A percentile compares a stretch with the other conserved stretches of the same genome.
Evolutionary conservation across 2,329 filamentous ascomycete genomes (phyloP).

Genomic region (Neofusicoccum kwambonambiense): DNA sequence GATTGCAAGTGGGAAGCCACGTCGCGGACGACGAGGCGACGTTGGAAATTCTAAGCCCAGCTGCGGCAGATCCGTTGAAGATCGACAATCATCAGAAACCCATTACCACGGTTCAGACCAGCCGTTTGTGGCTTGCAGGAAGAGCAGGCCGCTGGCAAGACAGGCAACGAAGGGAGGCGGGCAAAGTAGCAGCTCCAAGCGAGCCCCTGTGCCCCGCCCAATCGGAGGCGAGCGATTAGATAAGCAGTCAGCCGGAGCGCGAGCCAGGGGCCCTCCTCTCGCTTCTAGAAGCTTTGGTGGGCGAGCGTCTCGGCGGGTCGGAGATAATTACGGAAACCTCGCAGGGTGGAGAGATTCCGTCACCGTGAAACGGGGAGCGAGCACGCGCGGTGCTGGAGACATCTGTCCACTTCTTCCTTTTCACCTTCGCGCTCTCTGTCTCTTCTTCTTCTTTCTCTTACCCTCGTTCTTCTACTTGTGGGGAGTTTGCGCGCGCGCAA

Average conservation of each 20-base stretch:
- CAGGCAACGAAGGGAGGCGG: not conserved
- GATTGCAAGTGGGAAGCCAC: too few species aligned
- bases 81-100: not conserved
- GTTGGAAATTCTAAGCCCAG: not conserved
- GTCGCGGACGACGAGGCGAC: not conserved
- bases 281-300: not conserved
- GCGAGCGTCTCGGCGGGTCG: not conserved
- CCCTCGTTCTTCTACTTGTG: too few species aligned
- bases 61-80: not conserved
- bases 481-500: too few species aligned
- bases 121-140: slow-evolving; percentile 9
- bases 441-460: not conserved
- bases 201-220: not conserved
- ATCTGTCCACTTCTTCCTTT: not conserved
- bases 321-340: not conserved
- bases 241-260: not conserved
- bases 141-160: not conserved
- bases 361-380: not conserved
- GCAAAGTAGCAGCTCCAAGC: not conserved
- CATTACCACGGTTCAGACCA: slow-evolving; percentile 3
- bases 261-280: not conserved
- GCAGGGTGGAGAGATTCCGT: not conserved
- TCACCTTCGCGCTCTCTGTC: not conserved
- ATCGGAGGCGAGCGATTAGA: not conserved
- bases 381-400: not conserved